phyloP scores from a whole-genome alignment of 257 asterid species.

The Apocynum venetum region DNA sequence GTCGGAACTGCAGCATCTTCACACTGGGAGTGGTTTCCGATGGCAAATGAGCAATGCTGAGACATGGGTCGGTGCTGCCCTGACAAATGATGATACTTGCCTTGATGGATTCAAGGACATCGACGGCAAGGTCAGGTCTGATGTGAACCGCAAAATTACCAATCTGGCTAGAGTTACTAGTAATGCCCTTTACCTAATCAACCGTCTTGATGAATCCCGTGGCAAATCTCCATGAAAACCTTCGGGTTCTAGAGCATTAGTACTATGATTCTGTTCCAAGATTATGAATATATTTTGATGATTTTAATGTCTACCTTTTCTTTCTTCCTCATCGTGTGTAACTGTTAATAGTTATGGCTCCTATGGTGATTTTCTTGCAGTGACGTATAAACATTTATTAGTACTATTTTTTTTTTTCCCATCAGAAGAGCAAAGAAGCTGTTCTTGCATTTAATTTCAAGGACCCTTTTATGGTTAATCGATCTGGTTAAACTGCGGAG shows the following conservation, averaged over 20 bases:
- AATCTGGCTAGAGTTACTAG: constrained; percentile 79
- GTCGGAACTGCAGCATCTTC: constrained; percentile 54
- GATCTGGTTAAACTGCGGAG: too few species aligned
- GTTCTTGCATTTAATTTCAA: too few species aligned
- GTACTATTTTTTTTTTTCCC: not conserved
- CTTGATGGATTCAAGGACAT: constrained; percentile 82
- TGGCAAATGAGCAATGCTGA: constrained; percentile 73
- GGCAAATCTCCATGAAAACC: not conserved
- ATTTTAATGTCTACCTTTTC: not conserved
- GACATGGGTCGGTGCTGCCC: constrained; percentile 97
- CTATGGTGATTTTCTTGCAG: not conserved
- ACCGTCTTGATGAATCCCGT: constrained; percentile 42
- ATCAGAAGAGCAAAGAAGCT: too few species aligned
- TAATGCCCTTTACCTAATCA: constrained; percentile 79
- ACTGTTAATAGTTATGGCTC: not conserved
- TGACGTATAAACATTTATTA: not conserved
- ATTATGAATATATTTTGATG: not conserved
- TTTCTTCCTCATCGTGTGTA: not conserved
- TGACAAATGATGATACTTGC: constrained; percentile 85
- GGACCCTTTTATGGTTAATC: too few species aligned
- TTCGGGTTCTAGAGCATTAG: not conserved
- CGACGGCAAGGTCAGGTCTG: constrained; percentile 46
- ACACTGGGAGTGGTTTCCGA: constrained; percentile 30
- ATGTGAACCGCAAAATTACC: constrained; percentile 51
- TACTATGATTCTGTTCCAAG: not conserved